These are phyloP conservation scores for Fomitopsis schrenkii DNA, from an alignment of 1,284 basidiomycete species.

Conservation along the genomic window DNA sequence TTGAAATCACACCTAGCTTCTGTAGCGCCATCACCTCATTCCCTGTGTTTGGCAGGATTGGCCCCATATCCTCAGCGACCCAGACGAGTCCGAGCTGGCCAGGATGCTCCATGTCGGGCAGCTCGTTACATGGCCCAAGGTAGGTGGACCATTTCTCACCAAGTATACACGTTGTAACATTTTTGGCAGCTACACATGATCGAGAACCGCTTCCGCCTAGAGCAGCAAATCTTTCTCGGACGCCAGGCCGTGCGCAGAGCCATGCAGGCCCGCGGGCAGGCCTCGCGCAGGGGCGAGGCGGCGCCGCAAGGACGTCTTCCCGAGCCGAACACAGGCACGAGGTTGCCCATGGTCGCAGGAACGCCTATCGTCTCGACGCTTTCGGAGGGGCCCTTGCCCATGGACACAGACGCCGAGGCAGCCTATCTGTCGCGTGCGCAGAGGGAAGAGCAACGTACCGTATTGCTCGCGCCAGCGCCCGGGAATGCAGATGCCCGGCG, in stretches of 20 bases:
- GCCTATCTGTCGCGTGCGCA: constrained; percentile 32
- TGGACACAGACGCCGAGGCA: constrained; percentile 51
- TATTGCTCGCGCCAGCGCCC: constrained; percentile 1
- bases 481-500: constrained; percentile 11
- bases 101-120: constrained; percentile 86
- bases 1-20: constrained; percentile 11
- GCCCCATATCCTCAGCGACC: constrained; percentile 82
- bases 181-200: constrained; percentile 79
- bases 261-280: constrained; percentile 30
- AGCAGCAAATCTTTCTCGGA: constrained; percentile 81
- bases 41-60: constrained; percentile 56
- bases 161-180: not conserved
- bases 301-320: constrained; percentile 22
- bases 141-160: constrained; percentile 30
- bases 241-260: constrained; percentile 68
- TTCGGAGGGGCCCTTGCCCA: constrained; percentile 48
- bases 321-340: constrained; percentile 19
- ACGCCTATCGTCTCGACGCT: constrained; percentile 16
- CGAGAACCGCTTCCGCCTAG: constrained; percentile 75
- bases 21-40: not conserved
- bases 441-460: not conserved
- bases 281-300: constrained; percentile 14
- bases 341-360: constrained; percentile 11
- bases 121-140: constrained; percentile 94
- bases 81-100: constrained; percentile 72